Percentiles rank a stretch among this genome's conserved stretches.
Conservation (phyloP, 2,329 filamentous ascomycete species). For the Fusarium tjaetaba region DNA sequence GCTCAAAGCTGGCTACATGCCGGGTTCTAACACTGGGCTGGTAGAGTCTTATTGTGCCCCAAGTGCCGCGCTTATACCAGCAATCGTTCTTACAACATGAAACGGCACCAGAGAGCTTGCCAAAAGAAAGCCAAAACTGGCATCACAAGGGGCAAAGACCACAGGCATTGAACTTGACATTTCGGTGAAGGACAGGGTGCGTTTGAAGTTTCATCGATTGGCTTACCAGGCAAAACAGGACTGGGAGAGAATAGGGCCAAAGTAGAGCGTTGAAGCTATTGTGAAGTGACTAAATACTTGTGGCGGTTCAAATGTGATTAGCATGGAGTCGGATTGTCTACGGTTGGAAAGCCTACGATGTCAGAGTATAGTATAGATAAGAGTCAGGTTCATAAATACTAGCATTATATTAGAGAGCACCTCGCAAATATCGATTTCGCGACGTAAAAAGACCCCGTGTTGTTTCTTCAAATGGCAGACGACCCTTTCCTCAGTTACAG, state of each 20-base stretch:
- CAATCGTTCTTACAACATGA: not conserved
- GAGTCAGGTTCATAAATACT: fast-evolving
- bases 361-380: fast-evolving
- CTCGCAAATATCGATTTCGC: fast-evolving
- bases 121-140: fast-evolving
- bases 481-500: too few species aligned
- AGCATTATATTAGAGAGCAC: fast-evolving
- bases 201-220: not conserved
- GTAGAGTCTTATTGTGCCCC: fast-evolving
- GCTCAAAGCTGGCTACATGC: fast-evolving
- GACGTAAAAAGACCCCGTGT: fast-evolving
- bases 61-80: not conserved
- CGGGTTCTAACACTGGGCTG: fast-evolving
- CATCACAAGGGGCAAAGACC: fast-evolving
- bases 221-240: not conserved
- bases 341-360: fast-evolving
- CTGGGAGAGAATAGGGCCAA: fast-evolving
- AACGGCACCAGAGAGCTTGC: not conserved
- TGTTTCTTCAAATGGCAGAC: fast-evolving
- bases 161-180: fast-evolving
- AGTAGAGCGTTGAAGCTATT: fast-evolving
- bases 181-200: not conserved
- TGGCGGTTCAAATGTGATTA: fast-evolving
- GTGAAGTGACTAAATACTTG: fast-evolving
- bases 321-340: fast-evolving